Evolutionary conservation across 345 rosid genomes (phyloP), one percentile per base, ranked within the genome.

Genomic region (Combretum micranthum): DNA sequence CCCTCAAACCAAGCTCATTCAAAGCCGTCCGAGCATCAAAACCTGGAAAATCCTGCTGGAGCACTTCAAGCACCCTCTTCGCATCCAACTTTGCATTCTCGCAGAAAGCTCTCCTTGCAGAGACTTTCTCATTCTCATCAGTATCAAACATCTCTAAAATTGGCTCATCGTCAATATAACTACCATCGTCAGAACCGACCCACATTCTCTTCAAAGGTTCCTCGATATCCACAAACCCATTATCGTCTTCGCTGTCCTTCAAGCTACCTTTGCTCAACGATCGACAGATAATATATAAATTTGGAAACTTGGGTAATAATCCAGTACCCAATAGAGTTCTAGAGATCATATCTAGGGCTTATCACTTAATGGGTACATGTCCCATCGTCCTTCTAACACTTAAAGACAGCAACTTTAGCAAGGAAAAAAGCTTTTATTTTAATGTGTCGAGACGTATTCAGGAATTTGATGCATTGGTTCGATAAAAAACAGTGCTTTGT

Each of bases 11-110:
- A 61, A 81, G 67, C 62, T 79, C 86, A 66, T 62, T 81, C 49
- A 89, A 65, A 59, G 74, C 77, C 32, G 60, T 67, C 50, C 71
- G 75, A 1, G 79, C 61, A 69, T 75, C 80, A 46, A 78, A 80
- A 25, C 87, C 84, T 10, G 80, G 88, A 2, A 83, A 87, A 66
- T 83, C 93, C 62, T 73, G 80, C 37, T 57, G 67, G 51, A 92
- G 79, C 60, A 81, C 64, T 60, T 77, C 78, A 49, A 88, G 78
- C 57, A 86, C 72, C 32, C 74, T 80, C 50, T 57, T 63, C 44
- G 90, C 95, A 64, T 81, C 72, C 11, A 56, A 44, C 66, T 66
- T 79, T 32, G 58, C 77, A 25, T 59, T 71, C 64, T 71, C 68
- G 10, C 76, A n/a, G 73, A 75, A 80, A 10, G 52, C 52, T 50